Evolutionary conservation across 2,329 filamentous ascomycete genomes (phyloP), one percentile per base, ranked within the genome.

Genomic region (Phialemoniopsis sp.): DNA sequence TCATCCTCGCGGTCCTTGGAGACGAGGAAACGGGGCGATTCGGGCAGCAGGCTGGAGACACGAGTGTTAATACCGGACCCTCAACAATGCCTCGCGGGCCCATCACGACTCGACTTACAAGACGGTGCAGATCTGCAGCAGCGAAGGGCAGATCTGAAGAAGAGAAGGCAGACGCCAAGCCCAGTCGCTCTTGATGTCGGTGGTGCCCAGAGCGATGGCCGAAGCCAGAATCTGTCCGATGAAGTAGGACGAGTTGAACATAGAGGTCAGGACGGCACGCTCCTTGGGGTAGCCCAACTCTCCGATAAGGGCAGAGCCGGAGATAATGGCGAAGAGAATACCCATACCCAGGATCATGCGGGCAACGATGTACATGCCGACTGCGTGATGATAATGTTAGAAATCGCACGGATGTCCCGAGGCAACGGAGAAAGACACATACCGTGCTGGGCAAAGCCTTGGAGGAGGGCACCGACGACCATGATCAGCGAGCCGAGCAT

Each of bases 221-320:
- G 72, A 68, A 3, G 73, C 67, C 4, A 64, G 38, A 37, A 78
- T 72, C 37, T 66, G 60, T 4, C 75, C 75, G 32, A 79, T 56
- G 45, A 78, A 69, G 50, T 76, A 80, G 10, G 72, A 72, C 56
- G 63, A 70, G 50, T 81, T 81, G 64, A 81, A 81, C 5, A 80
- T 64, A 9, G 75, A 78, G 1, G 76, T 81, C 40, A 81, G 46
- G 31, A 78, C 64, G 0, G 76, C 65, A 39, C 78, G 73, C 53
- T 81, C 77, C 56, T 78, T 80, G 7, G 77, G 76, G 52, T 81
- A 73, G 3, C 68, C 71, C 10, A 82, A 60, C 54, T 82, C 78
- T 50, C 75, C 77, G 26, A 82, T 75, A 35, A 81, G 58, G 7
- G 74, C 67, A 2, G 77, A 78, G 5, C 72, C 77, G 7, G 73